Percentiles rank a stretch among this genome's conserved stretches.
phyloP scores from a whole-genome alignment of 2,329 filamentous ascomycete species.

The Chaetomium olivaceum region DNA sequence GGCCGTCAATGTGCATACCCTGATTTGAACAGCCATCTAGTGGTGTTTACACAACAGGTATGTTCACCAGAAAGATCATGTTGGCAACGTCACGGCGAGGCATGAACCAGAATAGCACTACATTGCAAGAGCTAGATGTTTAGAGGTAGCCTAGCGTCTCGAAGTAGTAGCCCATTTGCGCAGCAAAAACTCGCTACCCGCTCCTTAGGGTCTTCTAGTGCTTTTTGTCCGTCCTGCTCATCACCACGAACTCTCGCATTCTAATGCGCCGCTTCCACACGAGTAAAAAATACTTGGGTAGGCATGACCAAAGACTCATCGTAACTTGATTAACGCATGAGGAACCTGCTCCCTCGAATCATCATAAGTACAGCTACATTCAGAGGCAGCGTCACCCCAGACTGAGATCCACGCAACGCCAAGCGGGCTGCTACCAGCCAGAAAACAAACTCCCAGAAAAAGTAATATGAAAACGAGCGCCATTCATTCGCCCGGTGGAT shows the following conservation, averaged over 20 bases:
- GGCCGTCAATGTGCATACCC: no score
- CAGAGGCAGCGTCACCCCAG: constrained; percentile 26
- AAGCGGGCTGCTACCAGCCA: constrained; percentile 22
- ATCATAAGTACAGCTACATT: constrained; percentile 35
- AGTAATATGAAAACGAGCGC: constrained; percentile 32
- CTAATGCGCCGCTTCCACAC: background rate
- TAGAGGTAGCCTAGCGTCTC: no score
- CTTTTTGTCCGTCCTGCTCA: background rate
- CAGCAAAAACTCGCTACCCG: no score
- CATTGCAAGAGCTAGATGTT: no score
- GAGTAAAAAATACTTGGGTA: background rate
- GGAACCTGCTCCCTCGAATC: constrained; percentile 30
- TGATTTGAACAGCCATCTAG: background rate
- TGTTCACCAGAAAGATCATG: background rate
- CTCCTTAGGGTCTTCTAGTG: background rate
- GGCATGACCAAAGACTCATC: constrained; percentile 11
- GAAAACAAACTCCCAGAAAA: constrained; percentile 34
- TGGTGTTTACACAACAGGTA: background rate
- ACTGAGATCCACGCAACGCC: constrained; percentile 28
- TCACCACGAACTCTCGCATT: background rate
- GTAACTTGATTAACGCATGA: constrained; percentile 33
- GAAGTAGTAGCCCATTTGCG: no score
- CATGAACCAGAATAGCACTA: no score
- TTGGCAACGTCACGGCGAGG: background rate
- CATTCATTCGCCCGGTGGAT: constrained; percentile 29